These are phyloP conservation scores for Radiomyces spectabilis DNA, from an alignment of 192 early-diverging fungal species.

Conservation along the genomic window DNA sequence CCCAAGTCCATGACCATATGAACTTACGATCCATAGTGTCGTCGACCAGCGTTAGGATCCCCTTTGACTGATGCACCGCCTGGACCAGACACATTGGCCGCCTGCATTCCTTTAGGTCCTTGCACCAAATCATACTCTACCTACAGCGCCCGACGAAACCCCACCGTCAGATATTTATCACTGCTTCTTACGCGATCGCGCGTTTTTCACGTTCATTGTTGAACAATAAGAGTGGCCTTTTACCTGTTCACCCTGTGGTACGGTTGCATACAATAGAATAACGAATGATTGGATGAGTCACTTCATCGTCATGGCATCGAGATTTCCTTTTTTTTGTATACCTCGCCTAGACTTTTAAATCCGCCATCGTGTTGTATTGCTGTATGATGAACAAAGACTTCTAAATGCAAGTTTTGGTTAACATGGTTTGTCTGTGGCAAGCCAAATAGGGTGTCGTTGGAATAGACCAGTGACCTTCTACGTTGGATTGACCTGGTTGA, in stretches of 20 bases:
- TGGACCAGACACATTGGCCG: conserved; percentile 75
- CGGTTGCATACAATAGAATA: background rate
- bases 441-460: no score
- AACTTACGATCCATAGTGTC: no score
- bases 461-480: conserved; percentile 63
- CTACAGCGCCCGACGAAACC: no score
- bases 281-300: conserved; percentile 2
- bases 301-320: background rate
- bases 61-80: conserved; percentile 65
- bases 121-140: conserved; percentile 64
- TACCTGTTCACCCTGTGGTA: conserved; percentile 45
- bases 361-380: conserved; percentile 70
- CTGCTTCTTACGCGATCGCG: background rate
- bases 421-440: no score
- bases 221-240: no score
- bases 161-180: no score
- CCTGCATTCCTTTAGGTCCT: conserved; percentile 79
- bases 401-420: no score
- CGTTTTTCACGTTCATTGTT: background rate
- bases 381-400: conserved; percentile 76
- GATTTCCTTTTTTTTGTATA: no score
- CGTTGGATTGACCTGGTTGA: conserved; percentile 44
- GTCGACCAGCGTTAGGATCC: conserved; percentile 66
- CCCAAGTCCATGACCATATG: no score
- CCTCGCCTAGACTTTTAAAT: conserved; percentile 70